Conservation (phyloP, 208 protist species). For the Polymyxa betae region DNA sequence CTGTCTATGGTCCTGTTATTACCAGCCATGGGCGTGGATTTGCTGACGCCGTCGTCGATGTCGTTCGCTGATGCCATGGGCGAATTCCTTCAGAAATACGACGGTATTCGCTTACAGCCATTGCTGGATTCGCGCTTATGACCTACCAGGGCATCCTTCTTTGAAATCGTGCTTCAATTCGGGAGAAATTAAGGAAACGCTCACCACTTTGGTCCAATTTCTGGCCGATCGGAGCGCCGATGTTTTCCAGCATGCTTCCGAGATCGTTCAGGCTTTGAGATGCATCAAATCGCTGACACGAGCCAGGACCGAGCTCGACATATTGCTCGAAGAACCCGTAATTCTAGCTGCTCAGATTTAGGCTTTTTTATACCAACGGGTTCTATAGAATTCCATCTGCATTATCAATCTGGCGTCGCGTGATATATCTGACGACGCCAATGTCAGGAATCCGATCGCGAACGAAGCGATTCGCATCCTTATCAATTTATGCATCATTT, state of each 20-base stretch:
- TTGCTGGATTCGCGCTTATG: background rate
- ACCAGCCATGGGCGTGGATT: background rate
- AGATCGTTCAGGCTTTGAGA: background rate
- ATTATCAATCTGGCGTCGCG: slow-evolving; percentile 12
- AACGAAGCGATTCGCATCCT: slow-evolving; percentile 22
- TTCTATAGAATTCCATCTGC: background rate
- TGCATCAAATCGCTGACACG: slow-evolving; percentile 52
- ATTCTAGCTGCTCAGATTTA: background rate
- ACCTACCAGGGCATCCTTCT: background rate
- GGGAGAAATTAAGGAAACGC: background rate
- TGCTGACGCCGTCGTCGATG: background rate
- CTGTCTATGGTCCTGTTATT: no score
- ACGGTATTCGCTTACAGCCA: background rate
- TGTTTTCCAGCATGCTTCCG: background rate
- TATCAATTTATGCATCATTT: slow-evolving; percentile 47
- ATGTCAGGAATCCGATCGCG: background rate
- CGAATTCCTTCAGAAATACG: background rate
- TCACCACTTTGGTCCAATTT: background rate
- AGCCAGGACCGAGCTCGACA: background rate
- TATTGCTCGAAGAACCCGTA: background rate
- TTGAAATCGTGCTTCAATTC: background rate
- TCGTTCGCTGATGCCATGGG: background rate
- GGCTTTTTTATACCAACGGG: background rate
- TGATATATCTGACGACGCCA: background rate
- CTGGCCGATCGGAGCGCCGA: background rate